Base-by-base conservation (phyloP, 2,329 filamentous ascomycete genomes). In the Alternaria infectoria region DNA sequence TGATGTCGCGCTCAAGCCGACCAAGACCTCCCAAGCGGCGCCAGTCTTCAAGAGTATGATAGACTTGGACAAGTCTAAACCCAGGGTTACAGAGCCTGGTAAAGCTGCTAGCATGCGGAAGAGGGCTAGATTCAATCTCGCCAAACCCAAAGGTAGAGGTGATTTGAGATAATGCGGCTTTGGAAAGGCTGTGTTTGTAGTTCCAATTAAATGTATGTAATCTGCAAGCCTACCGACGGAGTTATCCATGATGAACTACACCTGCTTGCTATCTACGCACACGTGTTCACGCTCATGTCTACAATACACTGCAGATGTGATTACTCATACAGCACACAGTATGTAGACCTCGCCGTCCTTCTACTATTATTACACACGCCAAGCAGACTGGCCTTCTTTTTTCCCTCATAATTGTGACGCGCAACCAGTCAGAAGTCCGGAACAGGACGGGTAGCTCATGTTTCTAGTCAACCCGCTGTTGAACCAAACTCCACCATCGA, bases 21-120 rank as follows among this genome's bases (percentile, higher is more conserved):
- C 36, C 23, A 28, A 61, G 19, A 15, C 11, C 6, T 12, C 40
- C 12, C 49, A 56, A 23, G 30, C 43, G 47, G 57, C 23, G 13
- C 26, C 58, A 5, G 55, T 40, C 12, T 54, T 59, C 23, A 59
- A 59, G 28, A 62, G 59, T 23, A 25, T 62, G 47, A 50, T 62
- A 23, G 49, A 23, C 28, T 30, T n/a, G 17, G 13, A 15, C 17
- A 43, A n/a, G 4, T 43, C 17, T 12, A 36, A 30, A 17, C 15
- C 36, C 15, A 40, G 36, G 36, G 19, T 28, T 13, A 25, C 15
- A 26, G 25, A 32, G n/a, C 17, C 43, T 56, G 19, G 19, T 19
- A 56, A 56, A 21, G 40, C 54, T 43, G 26, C 26, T 47, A 21
- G 28, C 25, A 46, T 19, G 43, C 43, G 21, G 13, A 56, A 56